Evolutionary conservation across 1,284 basidiomycete genomes (phyloP), one percentile per base, ranked within the genome.

Genomic region (Naganishia liquefaciens): DNA sequence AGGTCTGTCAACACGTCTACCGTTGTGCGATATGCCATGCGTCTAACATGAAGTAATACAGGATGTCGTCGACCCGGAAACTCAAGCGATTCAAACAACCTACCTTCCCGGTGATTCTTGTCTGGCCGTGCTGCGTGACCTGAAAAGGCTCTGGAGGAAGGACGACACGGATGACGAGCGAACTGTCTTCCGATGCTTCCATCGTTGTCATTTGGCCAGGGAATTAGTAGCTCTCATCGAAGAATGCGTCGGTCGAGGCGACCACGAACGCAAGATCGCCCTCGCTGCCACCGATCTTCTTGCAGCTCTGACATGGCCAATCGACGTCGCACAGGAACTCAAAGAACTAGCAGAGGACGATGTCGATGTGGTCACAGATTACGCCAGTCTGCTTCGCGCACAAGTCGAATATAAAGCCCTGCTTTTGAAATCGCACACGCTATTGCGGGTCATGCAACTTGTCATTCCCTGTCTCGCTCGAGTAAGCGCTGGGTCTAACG

Each of bases 301-400:
- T 73, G 90, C 91, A 0, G 92, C 93, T 0, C 89, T 97, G 87
- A 97, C 93, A 3, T 97, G 93, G 93, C 94, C 94, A 1, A 94
- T 97, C 66, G 91, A 97, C 78, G 82, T 96, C 66, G 89, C 90
- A 1, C 88, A 90, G 72, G 94, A 97, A 78, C 81, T 97, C 67
- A 90, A 89, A 74, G 93, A 96, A 74, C 83, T 93, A 54, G 88
- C 91, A 73, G 82, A 81, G 62, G 69, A 68, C 39, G 88, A 91
- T 57, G 88, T 85, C 30, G 88, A 89, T 73, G 84, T 84, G 65
- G 84, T 87, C 21, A 85, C 90, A 19, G 93, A 97, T 77, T 96
- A 93, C 76, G 91, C 91, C 0, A 86, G 88, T 68, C 83, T 96
- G 17, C 76, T 89, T 27, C 80, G 85, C 69, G 88, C 87, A 66